These are phyloP conservation scores for Spathaspora arborariae DNA, from an alignment of 805 yeast genomes.

Conservation along the genomic window DNA sequence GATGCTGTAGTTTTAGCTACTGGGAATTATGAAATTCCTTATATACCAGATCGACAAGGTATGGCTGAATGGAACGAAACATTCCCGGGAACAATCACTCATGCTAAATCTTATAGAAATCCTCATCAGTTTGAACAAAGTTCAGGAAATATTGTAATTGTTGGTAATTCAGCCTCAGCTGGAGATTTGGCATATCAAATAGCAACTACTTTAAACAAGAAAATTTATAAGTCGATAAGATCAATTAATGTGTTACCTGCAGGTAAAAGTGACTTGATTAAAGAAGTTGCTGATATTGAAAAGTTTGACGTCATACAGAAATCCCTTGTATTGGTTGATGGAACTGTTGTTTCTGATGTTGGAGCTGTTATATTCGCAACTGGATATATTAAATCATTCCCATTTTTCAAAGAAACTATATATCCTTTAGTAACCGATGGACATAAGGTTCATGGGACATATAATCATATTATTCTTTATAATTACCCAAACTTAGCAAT, in stretches of 20 bases:
- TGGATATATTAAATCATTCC: constrained; percentile 34
- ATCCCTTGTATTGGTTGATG: constrained; percentile 22
- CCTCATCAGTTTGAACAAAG: constrained; percentile 21
- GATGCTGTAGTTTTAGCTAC: constrained; percentile 40
- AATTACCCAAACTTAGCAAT: constrained; percentile 43
- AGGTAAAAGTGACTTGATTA: constrained; percentile 39
- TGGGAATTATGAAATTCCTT: constrained; percentile 36
- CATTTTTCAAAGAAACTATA: constrained; percentile 21
- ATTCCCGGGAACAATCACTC: constrained; percentile 22
- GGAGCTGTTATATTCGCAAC: constrained; percentile 34
- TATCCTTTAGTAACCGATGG: constrained; percentile 30
- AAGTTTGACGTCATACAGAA: constrained; percentile 26
- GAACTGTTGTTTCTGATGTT: constrained; percentile 18
- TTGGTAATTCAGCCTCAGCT: constrained; percentile 16
- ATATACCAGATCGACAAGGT: constrained; percentile 20
- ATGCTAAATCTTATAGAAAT: constrained; percentile 23
- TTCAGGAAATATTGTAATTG: constrained; percentile 25
- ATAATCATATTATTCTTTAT: constrained; percentile 44
- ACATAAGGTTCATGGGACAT: constrained; percentile 31
- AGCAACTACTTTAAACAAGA: constrained; percentile 16
- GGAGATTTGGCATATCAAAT: constrained; percentile 24
- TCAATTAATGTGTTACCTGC: constrained; percentile 43
- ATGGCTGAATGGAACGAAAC: constrained; percentile 21
- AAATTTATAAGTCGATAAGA: constrained; percentile 27
- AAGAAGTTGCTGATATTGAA: constrained; percentile 42